Percentiles rank a stretch among this genome's conserved stretches.
Evolutionary conservation across 306 rosid genomes (phyloP).

Genomic region (Mimosa pudica): DNA sequence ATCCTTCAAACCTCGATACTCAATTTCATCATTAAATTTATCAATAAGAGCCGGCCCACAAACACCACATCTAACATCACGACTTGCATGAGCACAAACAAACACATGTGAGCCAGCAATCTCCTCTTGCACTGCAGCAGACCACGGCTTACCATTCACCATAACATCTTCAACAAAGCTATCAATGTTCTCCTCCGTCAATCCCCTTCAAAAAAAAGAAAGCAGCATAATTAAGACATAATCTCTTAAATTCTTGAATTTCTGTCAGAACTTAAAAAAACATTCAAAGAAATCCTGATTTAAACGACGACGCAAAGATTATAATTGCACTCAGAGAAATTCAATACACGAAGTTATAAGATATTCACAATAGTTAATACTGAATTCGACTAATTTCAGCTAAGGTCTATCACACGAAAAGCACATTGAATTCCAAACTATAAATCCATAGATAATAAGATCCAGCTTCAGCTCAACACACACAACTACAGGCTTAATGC

Average conservation of each 20-base stretch:
- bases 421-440: neutral
- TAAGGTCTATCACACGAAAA: neutral
- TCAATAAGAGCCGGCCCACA: constrained; percentile 82
- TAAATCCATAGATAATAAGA: neutral
- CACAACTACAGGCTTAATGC: neutral
- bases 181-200: constrained; percentile 74
- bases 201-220: constrained; percentile 53
- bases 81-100: constrained; percentile 93
- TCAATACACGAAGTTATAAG: neutral
- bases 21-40: constrained; percentile 68
- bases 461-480: constrained; percentile 5
- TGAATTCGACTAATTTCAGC: neutral
- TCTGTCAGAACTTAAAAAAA: neutral
- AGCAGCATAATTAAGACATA: too few relatives aligned
- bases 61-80: constrained; percentile 92
- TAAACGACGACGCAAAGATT: neutral
- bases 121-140: constrained; percentile 51
- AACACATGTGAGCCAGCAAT: constrained; percentile 72
- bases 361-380: neutral
- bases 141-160: constrained; percentile 74
- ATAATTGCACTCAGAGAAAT: neutral
- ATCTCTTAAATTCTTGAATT: neutral
- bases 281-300: neutral
- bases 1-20: constrained; percentile 61
- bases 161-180: constrained; percentile 81